Base-by-base conservation (phyloP, 805 yeast species). In the Candida boleticola region DNA sequence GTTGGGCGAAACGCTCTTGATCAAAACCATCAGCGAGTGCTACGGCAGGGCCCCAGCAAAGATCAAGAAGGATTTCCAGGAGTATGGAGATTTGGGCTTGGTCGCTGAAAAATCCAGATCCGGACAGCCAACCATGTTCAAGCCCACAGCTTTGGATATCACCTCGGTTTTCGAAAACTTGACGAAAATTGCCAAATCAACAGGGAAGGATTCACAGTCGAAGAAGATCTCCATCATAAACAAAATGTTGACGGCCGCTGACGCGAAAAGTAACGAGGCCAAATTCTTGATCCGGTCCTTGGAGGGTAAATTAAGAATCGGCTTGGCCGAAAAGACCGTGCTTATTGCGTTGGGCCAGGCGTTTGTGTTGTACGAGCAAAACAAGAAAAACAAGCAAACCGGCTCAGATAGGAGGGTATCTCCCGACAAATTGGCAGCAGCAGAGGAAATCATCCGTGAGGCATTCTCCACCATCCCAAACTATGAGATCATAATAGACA, bases 241-340 rank as follows among this genome's bases (percentile, higher is more conserved):
- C 57, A 77, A 80, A 57, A 74, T 92, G 83, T 68, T 93, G 38
- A 85, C 96, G 0, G 85, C 95, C 0, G 87, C 97, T 56, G 80
- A 82, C 47, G 86, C 87, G 5, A 71, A 77, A 31, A 47, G 62
- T 30, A 57, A 50, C 43, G 99, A 93, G 62, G 96, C 98, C 11
- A 93, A 92, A 58, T 93, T 82, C 55, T 70, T 93, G 47, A 85
- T 93, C 47, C 76, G 99, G 51, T 86, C 96, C 4, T 64, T 93
- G 43, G 98, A 93, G 59, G 96, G 98, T 1, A 93, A 92, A 52
- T 67, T 93, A 47, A 75, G 99, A 51, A 93, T 93, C 45, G 96
- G 96, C 3, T 74, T 92, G 50, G 98, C 97, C 0, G 98, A 92
- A 52, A 92, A 92, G 57, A 85, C 96, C 0, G 96, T 93, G 0